Evolutionary conservation across 176 grass and related monocot genomes (phyloP), one percentile per base, ranked within the genome.

Genomic region (Carex kokanica): DNA sequence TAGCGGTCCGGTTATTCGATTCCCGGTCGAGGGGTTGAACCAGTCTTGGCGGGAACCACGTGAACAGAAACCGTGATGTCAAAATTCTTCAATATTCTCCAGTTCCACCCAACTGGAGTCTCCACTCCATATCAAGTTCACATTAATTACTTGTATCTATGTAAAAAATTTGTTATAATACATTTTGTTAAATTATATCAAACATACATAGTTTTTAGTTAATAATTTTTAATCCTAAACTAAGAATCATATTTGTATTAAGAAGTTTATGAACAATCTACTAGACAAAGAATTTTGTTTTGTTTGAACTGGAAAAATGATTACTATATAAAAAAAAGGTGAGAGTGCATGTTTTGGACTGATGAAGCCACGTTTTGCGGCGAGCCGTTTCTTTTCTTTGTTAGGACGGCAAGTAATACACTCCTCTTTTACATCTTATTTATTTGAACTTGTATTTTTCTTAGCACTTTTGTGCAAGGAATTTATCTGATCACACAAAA

Each of bases 11-110:
- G 36, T 68, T 60, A 27, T 20, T 62, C 5, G 4, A 40, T 63
- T 45, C 16, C 57, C 78, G 38, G 57, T 65, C 34, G 1, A 81
- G 31, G 18, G 13, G 40, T 67, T 41, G 61, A 82, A 68, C 62
- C 9, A 29, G 80, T 0, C 61, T 51, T 64, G 80, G 80, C 80
- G 80, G 80, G 80, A 82, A 82, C 80, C 80, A 82, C 80, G 80
- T 82, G 80, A 82, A 82, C 40, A 52, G 3, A 0, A 65, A 27
- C 18, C 59, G 14, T 82, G 32, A 80, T 60, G 78, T 59, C 78
- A n/a, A 80, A 60, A 20, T 21, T 23, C 14, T 64, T 64, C 24
- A 47, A 14, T 74, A 7, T 8, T 58, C 74, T 79, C 52, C 52
- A 59, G 24, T 59, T 52, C 2, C 0, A 32, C 9, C 5, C 17